Percentiles rank a stretch among this genome's conserved stretches.
phyloP scores from a whole-genome alignment of 495 filamentous ascomycete genomes.

The Aspergillus conjunctus region DNA sequence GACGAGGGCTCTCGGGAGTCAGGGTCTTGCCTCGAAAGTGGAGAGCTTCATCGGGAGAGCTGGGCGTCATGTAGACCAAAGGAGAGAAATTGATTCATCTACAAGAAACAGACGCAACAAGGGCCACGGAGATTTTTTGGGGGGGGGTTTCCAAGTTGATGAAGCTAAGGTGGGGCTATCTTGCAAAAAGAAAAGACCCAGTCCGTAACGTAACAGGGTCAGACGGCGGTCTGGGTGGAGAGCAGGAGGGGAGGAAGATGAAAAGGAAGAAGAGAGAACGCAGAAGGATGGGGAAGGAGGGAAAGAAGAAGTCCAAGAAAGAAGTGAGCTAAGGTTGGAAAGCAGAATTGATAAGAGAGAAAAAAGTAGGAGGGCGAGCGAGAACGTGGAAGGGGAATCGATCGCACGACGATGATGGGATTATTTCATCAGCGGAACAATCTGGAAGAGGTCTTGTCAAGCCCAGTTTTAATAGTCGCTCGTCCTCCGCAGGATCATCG shows the following conservation, averaged over 20 bases:
- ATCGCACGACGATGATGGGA: slow-evolving; percentile 10
- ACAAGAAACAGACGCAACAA: slow-evolving; percentile 31
- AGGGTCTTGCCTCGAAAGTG: slow-evolving; percentile 68
- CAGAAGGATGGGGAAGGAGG: slow-evolving; percentile 12
- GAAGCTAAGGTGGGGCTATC: slow-evolving; percentile 36
- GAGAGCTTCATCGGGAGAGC: slow-evolving; percentile 62
- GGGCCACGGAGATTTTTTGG: slow-evolving; percentile 16
- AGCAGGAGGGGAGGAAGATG: slow-evolving; percentile 2
- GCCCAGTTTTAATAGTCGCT: no score
- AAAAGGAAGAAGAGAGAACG: slow-evolving; percentile 1
- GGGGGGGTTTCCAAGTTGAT: slow-evolving; percentile 24
- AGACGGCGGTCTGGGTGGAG: slow-evolving; percentile 11
- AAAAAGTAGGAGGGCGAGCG: slow-evolving; percentile 19
- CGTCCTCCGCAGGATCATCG: background rate
- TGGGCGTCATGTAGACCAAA: slow-evolving; percentile 62
- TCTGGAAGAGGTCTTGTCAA: background rate
- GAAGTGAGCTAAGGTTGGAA: no score
- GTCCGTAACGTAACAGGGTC: slow-evolving; percentile 24
- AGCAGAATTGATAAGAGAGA: slow-evolving; percentile 10
- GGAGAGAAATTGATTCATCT: slow-evolving; percentile 44
- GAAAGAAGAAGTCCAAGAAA: background rate
- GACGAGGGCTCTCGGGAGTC: slow-evolving; percentile 72
- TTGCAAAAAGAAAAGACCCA: slow-evolving; percentile 27
- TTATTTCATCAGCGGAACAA: background rate
- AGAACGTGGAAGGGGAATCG: slow-evolving; percentile 12